Evolutionary conservation across 768 basidiomycete genomes (phyloP).

Genomic region (Rhodotorula graminis): DNA sequence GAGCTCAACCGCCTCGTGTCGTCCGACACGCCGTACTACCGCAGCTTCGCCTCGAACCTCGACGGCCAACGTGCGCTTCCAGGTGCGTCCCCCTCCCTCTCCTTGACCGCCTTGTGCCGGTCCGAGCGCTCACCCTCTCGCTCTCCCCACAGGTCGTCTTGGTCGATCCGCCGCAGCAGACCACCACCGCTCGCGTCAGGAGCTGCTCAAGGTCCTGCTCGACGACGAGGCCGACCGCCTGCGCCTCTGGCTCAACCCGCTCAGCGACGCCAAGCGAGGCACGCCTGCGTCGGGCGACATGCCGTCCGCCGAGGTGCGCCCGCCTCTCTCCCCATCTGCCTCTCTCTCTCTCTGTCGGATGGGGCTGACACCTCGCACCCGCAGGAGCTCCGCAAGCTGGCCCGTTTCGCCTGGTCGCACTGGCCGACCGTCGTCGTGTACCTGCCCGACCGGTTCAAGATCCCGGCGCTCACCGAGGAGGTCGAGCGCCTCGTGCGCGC

Average conservation of each 20-base stretch:
- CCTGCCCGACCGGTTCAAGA: slow-evolving; percentile 83
- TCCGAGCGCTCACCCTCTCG: background rate
- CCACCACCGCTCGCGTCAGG: slow-evolving; percentile 63
- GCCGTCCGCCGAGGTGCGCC: slow-evolving; percentile 28
- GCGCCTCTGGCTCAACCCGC: slow-evolving; percentile 83
- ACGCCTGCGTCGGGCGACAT: slow-evolving; percentile 49
- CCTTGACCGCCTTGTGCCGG: too few relatives aligned
- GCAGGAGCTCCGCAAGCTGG: slow-evolving; percentile 60
- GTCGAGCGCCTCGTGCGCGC: slow-evolving; percentile 69
- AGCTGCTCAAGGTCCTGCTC: slow-evolving; percentile 73
- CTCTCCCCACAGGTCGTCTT: slow-evolving; percentile 34
- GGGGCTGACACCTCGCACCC: background rate
- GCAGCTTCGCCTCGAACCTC: slow-evolving; percentile 47
- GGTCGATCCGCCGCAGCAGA: slow-evolving; percentile 55
- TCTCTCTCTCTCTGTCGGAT: too few relatives aligned
- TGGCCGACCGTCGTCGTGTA: slow-evolving; percentile 76
- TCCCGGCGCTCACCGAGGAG: slow-evolving; percentile 61
- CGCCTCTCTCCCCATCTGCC: background rate
- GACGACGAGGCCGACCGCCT: slow-evolving; percentile 86
- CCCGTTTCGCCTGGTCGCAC: slow-evolving; percentile 73
- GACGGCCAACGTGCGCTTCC: slow-evolving; percentile 46
- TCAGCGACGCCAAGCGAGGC: slow-evolving; percentile 67
- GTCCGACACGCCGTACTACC: background rate
- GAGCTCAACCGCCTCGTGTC: slow-evolving; percentile 58
- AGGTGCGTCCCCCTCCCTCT: slow-evolving; percentile 40